Evolutionary conservation across 2,329 filamentous ascomycete genomes (phyloP), one percentile per base, ranked within the genome.

Genomic region (Cladophialophora chaetospira): DNA sequence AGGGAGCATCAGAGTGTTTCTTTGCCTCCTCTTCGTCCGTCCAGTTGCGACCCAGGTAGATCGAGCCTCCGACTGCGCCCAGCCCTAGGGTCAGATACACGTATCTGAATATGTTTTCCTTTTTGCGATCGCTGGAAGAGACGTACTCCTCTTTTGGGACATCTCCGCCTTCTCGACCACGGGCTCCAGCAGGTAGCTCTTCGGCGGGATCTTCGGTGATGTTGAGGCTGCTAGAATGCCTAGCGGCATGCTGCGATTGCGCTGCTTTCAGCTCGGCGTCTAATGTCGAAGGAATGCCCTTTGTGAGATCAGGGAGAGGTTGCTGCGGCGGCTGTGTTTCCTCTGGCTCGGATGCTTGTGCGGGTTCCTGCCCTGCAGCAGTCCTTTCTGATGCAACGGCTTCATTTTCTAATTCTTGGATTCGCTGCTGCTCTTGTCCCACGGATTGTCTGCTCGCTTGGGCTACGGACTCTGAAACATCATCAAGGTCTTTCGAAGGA

Each of bases 261-360:
- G 65, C 70, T 53, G 71, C 73, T 52, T 77, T 76, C 55, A 87
- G 82, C 74, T 97, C 93, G 58, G 87, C 87, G 55, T 87, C 89
- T 53, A 97, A 81, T 1, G 92, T 96, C 1, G 92, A 96, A 0
- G 93, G 93, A 61, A 97, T 96, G 63, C 93, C 93, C 69, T 93
- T 87, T n/a, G 91, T 94, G 42, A 97, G 80, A 70, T 97, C 92
- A 51, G 93, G 93, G 10, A 97, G 83, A 51, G 89, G 87, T 67
- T 87, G 82, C 50, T 83, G 79, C 21, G 84, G 78, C 64, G 59
- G 38, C 23, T 45, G 31, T 23, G 21, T 38, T 26, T 28, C 17
- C n/a, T 33, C 40, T 45, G 36, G 36, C 36, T 40, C 36, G 15
- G 36, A 10, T 40, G 36, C 13, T 10, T 4, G 13, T 40, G 36